These are phyloP conservation scores for Suhomyces kunorum DNA, from an alignment of 1,139 yeast genomes.

Conservation along the genomic window DNA sequence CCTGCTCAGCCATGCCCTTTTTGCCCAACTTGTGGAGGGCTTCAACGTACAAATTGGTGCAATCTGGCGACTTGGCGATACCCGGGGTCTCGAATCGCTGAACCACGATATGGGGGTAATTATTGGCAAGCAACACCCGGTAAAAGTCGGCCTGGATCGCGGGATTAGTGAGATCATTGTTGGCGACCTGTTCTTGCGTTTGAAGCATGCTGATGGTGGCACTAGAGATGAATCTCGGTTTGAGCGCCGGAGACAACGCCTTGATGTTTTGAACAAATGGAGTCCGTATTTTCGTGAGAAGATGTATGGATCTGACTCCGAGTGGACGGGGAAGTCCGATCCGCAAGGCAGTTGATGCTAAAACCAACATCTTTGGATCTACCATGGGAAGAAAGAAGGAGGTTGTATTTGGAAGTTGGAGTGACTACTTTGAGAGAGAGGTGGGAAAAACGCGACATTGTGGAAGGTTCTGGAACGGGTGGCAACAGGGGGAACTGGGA, in stretches of 20 bases:
- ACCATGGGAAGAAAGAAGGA: slow-evolving; percentile 5
- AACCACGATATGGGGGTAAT: slow-evolving; percentile 91
- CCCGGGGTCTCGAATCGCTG: slow-evolving; percentile 92
- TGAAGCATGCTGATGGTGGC: slow-evolving; percentile 50
- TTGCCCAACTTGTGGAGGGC: slow-evolving; percentile 82
- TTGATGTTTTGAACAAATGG: not conserved
- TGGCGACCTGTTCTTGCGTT: slow-evolving; percentile 79
- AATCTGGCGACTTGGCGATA: slow-evolving; percentile 75
- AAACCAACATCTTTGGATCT: slow-evolving; percentile 6
- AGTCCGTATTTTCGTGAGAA: not conserved
- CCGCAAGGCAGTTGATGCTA: slow-evolving; percentile 4
- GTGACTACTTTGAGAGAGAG: not conserved
- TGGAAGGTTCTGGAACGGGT: slow-evolving; percentile 3
- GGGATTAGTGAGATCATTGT: slow-evolving; percentile 67
- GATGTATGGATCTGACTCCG: slow-evolving; percentile 4
- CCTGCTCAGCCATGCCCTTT: slow-evolving; percentile 70
- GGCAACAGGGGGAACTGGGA: not conserved
- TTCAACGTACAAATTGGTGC: slow-evolving; percentile 73
- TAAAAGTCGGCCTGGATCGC: slow-evolving; percentile 80
- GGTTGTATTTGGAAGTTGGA: not conserved
- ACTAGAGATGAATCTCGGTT: slow-evolving; percentile 18
- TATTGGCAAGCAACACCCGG: slow-evolving; percentile 64
- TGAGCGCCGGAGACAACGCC: not conserved
- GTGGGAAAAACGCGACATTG: slow-evolving; percentile 6
- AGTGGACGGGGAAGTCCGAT: slow-evolving; percentile 3